Conservation (phyloP, 2,329 filamentous ascomycete genomes). For the Fusarium drepaniforme region DNA sequence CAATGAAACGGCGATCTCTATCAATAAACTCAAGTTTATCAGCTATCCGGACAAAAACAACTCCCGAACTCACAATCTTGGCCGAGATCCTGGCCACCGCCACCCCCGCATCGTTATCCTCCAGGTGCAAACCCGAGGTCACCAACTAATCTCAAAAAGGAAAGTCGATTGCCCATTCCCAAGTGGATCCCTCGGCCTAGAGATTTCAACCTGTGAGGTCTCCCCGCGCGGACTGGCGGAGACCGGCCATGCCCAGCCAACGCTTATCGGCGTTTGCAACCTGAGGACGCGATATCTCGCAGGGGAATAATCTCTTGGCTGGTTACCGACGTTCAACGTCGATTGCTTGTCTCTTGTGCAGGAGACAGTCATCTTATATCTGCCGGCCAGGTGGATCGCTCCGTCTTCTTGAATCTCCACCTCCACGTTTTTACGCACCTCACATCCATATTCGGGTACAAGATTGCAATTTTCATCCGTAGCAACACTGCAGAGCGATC, state of each 20-base stretch:
- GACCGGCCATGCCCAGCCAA: not conserved
- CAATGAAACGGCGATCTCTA: not conserved
- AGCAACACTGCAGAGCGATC: not conserved
- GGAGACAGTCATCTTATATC: not conserved
- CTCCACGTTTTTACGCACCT: not conserved
- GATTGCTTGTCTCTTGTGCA: not conserved
- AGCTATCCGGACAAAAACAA: not conserved
- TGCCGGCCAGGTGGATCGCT: not conserved
- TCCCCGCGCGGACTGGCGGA: slow-evolving; percentile 19
- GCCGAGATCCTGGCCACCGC: not conserved
- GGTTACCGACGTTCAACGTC: not conserved
- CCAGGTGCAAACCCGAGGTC: not conserved
- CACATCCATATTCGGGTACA: not conserved
- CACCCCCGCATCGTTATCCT: not conserved
- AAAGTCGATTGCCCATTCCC: slow-evolving; percentile 41
- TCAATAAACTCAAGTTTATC: not conserved
- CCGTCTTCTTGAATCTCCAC: not conserved
- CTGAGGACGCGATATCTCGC: not conserved
- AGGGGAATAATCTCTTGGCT: not conserved
- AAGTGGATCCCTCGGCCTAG: slow-evolving; percentile 15
- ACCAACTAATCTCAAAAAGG: slow-evolving; percentile 23
- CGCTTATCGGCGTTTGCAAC: not conserved
- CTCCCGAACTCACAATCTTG: not conserved
- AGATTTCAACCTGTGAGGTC: not conserved
- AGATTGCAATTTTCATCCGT: not conserved